Conservation (phyloP, 495 filamentous ascomycete species). For the Aspergillus sparsus region DNA sequence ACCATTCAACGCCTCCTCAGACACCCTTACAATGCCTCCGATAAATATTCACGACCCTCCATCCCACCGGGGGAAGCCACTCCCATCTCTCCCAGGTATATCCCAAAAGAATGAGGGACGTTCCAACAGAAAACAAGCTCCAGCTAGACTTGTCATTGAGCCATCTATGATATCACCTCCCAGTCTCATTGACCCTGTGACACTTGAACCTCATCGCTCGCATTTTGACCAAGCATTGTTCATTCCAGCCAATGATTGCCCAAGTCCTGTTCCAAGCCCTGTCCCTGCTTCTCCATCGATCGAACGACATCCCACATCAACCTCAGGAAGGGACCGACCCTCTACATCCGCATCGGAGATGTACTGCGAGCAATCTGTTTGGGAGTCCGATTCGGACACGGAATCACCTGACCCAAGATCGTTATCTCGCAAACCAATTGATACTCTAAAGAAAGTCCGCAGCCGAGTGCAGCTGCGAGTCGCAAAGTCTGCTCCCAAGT, state of each 20-base stretch:
- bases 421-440: slow-evolving; percentile 44
- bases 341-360: slow-evolving; percentile 48
- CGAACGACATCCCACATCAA: slow-evolving; percentile 41
- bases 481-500: slow-evolving; percentile 45
- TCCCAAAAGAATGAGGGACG: slow-evolving; percentile 26
- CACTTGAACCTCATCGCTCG: slow-evolving; percentile 47
- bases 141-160: slow-evolving; percentile 38
- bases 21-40: slow-evolving; percentile 41
- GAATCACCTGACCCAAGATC: slow-evolving; percentile 43
- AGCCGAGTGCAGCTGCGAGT: slow-evolving; percentile 48
- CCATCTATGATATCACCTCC: slow-evolving; percentile 49
- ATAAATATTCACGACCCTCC: slow-evolving; percentile 31
- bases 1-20: slow-evolving; percentile 31
- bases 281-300: slow-evolving; percentile 37
- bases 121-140: slow-evolving; percentile 33
- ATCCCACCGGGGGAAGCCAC: slow-evolving; percentile 38
- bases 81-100: slow-evolving; percentile 37
- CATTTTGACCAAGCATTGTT: slow-evolving; percentile 50
- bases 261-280: slow-evolving; percentile 46
- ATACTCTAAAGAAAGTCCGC: slow-evolving; percentile 50
- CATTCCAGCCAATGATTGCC: slow-evolving; percentile 45
- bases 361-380: slow-evolving; percentile 46
- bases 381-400: slow-evolving; percentile 50
- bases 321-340: slow-evolving; percentile 39
- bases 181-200: slow-evolving; percentile 45